Evolutionary conservation across 2,329 filamentous ascomycete species (phyloP), one percentile per base, ranked within the genome.

Genomic region (Arthrobotrys megalospora): DNA sequence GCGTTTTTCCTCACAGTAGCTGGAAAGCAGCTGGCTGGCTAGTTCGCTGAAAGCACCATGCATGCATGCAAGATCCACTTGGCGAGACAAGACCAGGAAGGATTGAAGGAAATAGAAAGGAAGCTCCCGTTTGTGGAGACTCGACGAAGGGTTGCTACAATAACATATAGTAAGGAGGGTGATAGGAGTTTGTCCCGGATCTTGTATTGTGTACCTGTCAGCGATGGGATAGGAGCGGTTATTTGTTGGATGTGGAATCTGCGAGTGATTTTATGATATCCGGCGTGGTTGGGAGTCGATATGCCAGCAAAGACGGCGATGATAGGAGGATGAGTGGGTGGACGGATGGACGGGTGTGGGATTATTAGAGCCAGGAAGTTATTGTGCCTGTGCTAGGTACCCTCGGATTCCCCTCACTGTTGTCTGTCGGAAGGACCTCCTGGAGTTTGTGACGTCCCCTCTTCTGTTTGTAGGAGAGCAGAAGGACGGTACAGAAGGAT

Each of bases 1-100:
- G 66, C 53, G 53, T 47, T 47, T 70, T 38, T 32, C 48, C 55
- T 45, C 36, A 53, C 28, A 28, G 28, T 11, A 38, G 62, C 48
- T 50, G 11, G 36, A 41, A 28, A 19, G 55, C 34, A 43, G 55
- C 55, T 60, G 55, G 34, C 28, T 38, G 16, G 32, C 12, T 60
- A 11, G 19, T 24, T 60, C 36, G 55, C 55, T 16, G 36, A 60
- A 43, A 43, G 36, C 10, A 60, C 55, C 55, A 55, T 12, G 53
- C 53, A 60, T 60, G 52, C 52, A 60, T 60, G 55, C 60, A 36
- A 34, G n/a, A 48, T 64, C 21, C 60, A 64, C 60, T 64, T 41
- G 55, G 60, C 60, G 28, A 48, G 41, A 14, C 21, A 12, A 64
- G 43, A 19, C 60, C 14, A 36, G 41, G 41, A 48, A 64, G 12